Percentiles rank a stretch among this genome's conserved stretches.
phyloP scores from a whole-genome alignment of 805 yeast genomes.

The Hermanozyma aechmeae region DNA sequence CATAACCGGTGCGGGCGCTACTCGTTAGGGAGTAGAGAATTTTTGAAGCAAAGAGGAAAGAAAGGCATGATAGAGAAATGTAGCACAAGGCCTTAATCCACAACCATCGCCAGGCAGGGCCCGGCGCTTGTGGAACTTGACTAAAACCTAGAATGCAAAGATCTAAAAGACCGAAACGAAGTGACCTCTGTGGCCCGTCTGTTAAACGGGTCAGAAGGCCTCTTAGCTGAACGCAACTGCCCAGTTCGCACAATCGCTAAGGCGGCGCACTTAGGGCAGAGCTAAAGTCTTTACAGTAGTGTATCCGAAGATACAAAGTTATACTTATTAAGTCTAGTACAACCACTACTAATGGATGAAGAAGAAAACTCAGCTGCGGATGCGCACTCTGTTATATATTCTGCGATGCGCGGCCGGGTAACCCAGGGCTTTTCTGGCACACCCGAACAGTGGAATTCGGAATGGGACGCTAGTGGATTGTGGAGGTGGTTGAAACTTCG shows the following conservation, averaged over 20 bases:
- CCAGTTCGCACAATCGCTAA: conserved; percentile 34
- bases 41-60: too few species aligned
- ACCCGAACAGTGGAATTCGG: too few species aligned
- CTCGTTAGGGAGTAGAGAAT: too few species aligned
- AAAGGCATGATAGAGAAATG: conserved; percentile 15
- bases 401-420: too few species aligned
- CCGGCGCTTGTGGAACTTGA: conserved; percentile 21
- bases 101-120: conserved; percentile 14
- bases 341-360: conserved; percentile 70
- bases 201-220: conserved; percentile 64
- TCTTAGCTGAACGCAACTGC: conserved; percentile 51
- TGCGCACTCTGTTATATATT: too few species aligned
- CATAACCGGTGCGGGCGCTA: too few species aligned
- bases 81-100: conserved; percentile 46
- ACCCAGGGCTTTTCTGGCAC: too few species aligned
- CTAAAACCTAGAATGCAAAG: conserved; percentile 24
- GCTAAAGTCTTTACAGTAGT: conserved; percentile 34
- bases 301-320: conserved; percentile 34
- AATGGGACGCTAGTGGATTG: too few species aligned
- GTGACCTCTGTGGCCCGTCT: conserved; percentile 61
- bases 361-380: too few species aligned
- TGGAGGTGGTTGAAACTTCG: too few species aligned
- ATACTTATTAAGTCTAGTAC: conserved; percentile 62
- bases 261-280: conserved; percentile 29
- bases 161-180: conserved; percentile 75